A percentile compares a stretch with the other conserved stretches of the same genome.
phyloP scores from a whole-genome alignment of 805 yeast species.

The Brettanomyces anomalus region DNA sequence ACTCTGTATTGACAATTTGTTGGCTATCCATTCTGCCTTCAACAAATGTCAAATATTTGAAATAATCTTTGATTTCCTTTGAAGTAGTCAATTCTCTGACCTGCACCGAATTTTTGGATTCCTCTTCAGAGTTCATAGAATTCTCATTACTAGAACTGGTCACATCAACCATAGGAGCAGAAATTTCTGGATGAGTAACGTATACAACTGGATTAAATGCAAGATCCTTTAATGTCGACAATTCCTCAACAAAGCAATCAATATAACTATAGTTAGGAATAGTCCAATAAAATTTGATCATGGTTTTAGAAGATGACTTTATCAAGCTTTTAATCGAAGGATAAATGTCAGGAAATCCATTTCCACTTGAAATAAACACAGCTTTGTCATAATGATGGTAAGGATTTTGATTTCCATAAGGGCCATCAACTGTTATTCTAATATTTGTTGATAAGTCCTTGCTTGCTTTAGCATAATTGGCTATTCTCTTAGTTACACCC shows the following conservation, averaged over 20 bases:
- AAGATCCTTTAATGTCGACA: slow-evolving; percentile 21
- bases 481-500: slow-evolving; percentile 45
- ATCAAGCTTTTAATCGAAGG: slow-evolving; percentile 32
- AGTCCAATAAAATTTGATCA: slow-evolving; percentile 52
- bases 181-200: slow-evolving; percentile 23
- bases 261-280: slow-evolving; percentile 45
- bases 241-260: slow-evolving; percentile 41
- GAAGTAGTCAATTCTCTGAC: slow-evolving; percentile 2
- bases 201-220: slow-evolving; percentile 31
- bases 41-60: slow-evolving; percentile 32
- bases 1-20: slow-evolving; percentile 28
- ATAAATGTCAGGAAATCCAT: slow-evolving; percentile 57
- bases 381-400: slow-evolving; percentile 43
- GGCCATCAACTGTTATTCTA: slow-evolving; percentile 52
- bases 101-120: slow-evolving; percentile 12
- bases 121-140: too few species aligned
- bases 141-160: too few species aligned
- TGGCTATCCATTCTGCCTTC: slow-evolving; percentile 35
- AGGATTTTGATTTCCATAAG: slow-evolving; percentile 54
- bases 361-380: slow-evolving; percentile 63
- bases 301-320: slow-evolving; percentile 21
- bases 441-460: slow-evolving; percentile 23
- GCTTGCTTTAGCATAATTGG: slow-evolving; percentile 18
- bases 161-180: too few species aligned
- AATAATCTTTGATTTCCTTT: slow-evolving; percentile 11